A percentile compares a stretch with the other conserved stretches of the same genome.
These are phyloP conservation scores for Protea cynaroides DNA, from an alignment of 164 flowering plant genomes.

Conservation along the genomic window DNA sequence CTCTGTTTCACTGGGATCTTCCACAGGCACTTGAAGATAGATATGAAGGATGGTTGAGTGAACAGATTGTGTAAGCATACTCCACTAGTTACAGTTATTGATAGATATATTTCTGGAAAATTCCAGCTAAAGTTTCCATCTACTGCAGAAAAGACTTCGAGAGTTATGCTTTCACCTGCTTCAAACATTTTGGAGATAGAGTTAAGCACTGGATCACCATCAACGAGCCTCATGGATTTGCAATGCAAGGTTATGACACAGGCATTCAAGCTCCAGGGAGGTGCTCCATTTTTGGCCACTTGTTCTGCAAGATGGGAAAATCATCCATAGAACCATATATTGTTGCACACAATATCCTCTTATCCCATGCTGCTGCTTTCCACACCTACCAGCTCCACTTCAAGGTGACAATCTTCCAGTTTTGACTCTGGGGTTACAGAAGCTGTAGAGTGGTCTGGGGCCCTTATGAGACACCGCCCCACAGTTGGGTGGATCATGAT, in stretches of 20 bases:
- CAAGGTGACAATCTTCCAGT: constrained; percentile 41
- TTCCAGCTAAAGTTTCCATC: not conserved
- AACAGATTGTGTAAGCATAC: constrained; percentile 51
- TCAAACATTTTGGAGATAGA: constrained; percentile 74
- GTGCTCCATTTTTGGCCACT: constrained; percentile 65
- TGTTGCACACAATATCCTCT: constrained; percentile 77
- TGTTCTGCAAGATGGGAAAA: constrained; percentile 64
- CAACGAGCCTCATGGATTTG: constrained; percentile 78
- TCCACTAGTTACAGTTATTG: not conserved
- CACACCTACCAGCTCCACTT: constrained; percentile 52
- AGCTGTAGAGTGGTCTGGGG: too few species aligned
- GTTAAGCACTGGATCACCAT: constrained; percentile 91
- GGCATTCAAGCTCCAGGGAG: constrained; percentile 93
- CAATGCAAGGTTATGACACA: constrained; percentile 67
- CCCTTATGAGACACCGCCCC: too few species aligned
- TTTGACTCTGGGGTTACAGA: too few species aligned
- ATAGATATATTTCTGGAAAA: not conserved
- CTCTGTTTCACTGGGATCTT: constrained; percentile 91
- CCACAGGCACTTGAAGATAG: constrained; percentile 82
- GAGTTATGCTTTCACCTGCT: constrained; percentile 66
- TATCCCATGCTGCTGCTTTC: constrained; percentile 75
- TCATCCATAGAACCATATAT: constrained; percentile 80
- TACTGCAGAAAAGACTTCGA: constrained; percentile 65
- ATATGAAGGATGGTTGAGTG: constrained; percentile 72
- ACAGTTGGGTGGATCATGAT: too few species aligned